These are phyloP conservation scores for Rutstroemia sp. DNA, from an alignment of 2,329 filamentous ascomycete species.

Conservation along the genomic window DNA sequence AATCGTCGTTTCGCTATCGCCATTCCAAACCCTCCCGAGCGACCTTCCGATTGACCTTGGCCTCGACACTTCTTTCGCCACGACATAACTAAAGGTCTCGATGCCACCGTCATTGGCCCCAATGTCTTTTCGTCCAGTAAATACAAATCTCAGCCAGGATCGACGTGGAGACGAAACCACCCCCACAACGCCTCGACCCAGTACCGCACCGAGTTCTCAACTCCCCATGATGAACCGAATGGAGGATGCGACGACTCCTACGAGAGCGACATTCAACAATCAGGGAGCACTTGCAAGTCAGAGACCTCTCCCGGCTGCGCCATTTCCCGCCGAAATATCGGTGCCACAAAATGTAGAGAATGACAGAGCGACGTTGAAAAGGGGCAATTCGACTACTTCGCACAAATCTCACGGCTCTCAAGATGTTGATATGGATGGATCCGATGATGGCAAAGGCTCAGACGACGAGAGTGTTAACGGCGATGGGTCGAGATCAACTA, in stretches of 20 bases:
- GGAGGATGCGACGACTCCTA: slow-evolving; percentile 53
- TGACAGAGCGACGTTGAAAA: slow-evolving; percentile 35
- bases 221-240: slow-evolving; percentile 32
- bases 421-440: slow-evolving; percentile 70
- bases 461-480: slow-evolving; percentile 58
- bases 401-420: slow-evolving; percentile 53
- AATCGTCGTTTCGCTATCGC: neutral
- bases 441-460: slow-evolving; percentile 43
- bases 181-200: slow-evolving; percentile 44
- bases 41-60: neutral
- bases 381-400: slow-evolving; percentile 54
- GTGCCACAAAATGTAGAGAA: slow-evolving; percentile 30
- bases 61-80: slow-evolving; percentile 2
- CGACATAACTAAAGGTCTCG: slow-evolving; percentile 23
- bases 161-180: slow-evolving; percentile 42
- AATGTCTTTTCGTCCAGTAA: slow-evolving; percentile 50
- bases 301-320: slow-evolving; percentile 44
- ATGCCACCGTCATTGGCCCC: slow-evolving; percentile 36
- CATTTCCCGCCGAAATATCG: slow-evolving; percentile 44
- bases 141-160: slow-evolving; percentile 43
- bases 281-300: slow-evolving; percentile 36
- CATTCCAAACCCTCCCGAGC: neutral
- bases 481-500: slow-evolving; percentile 62
- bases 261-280: slow-evolving; percentile 45
- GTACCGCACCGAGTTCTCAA: slow-evolving; percentile 36